These are phyloP conservation scores for Tetrapisispora pingtungensis DNA, from an alignment of 805 yeast genomes.

Conservation along the genomic window DNA sequence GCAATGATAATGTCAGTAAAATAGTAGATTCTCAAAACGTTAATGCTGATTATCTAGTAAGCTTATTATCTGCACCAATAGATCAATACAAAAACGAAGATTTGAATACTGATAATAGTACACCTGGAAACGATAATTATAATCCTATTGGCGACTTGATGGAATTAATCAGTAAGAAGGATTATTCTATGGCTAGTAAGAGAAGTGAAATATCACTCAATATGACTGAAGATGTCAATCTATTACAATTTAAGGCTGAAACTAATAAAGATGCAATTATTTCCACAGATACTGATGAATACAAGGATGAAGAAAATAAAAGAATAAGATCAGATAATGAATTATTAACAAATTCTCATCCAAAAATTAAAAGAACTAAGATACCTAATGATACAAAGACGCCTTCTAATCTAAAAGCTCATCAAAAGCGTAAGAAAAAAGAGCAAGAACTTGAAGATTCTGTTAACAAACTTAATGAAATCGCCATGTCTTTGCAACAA, in stretches of 20 bases:
- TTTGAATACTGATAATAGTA: not conserved
- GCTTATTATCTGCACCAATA: not conserved
- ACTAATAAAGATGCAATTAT: too few relatives aligned
- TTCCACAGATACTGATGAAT: too few relatives aligned
- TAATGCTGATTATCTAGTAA: conserved; percentile 1
- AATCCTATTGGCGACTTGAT: not conserved
- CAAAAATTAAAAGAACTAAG: not conserved
- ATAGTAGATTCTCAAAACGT: not conserved
- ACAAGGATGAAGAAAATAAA: too few relatives aligned
- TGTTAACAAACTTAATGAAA: conserved; percentile 61
- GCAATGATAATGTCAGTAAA: not conserved
- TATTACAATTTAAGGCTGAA: too few relatives aligned
- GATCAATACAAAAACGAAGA: not conserved
- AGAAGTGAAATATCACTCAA: not conserved
- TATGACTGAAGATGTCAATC: too few relatives aligned
- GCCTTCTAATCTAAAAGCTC: conserved; percentile 6
- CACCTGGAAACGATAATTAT: not conserved
- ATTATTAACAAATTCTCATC: not conserved
- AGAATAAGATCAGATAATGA: not conserved
- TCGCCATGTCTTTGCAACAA: conserved; percentile 55
- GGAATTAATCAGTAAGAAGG: not conserved
- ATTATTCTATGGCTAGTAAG: not conserved
- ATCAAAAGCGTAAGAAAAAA: conserved; percentile 67
- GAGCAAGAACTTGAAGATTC: conserved; percentile 84
- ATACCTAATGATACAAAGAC: not conserved